These are phyloP conservation scores for Emergomyces orientalis DNA, from an alignment of 2,329 filamentous ascomycete species.

Conservation along the genomic window DNA sequence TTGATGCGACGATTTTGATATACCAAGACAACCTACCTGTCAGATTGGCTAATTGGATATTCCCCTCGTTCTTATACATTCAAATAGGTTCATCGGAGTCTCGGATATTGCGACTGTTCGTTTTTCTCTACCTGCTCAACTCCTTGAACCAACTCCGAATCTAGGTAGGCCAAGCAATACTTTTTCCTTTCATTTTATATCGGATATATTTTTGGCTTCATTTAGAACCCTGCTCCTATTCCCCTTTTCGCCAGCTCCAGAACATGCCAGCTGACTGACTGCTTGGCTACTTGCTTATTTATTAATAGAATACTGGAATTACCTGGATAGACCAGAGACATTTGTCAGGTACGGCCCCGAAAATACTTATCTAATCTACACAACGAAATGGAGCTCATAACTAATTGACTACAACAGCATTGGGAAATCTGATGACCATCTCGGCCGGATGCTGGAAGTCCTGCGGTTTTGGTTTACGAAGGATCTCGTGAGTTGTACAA, in stretches of 20 bases:
- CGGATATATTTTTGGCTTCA: neutral
- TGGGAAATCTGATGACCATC: conserved; percentile 80
- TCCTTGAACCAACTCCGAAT: conserved; percentile 92
- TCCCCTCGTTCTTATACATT: conserved; percentile 9
- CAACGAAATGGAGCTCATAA: neutral
- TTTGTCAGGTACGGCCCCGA: conserved; percentile 53
- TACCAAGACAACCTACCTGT: neutral
- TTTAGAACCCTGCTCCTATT: neutral
- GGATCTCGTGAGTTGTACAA: conserved; percentile 53
- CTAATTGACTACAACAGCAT: conserved; percentile 41
- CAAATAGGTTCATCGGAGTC: conserved; percentile 79
- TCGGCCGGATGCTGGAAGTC: conserved; percentile 91
- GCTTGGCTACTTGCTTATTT: neutral
- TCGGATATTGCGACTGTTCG: conserved; percentile 90
- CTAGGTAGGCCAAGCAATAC: conserved; percentile 45
- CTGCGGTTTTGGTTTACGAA: conserved; percentile 98
- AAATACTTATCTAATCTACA: conserved; percentile 8
- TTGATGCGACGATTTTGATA: neutral
- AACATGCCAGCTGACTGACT: conserved; percentile 3
- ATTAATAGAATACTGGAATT: conserved; percentile 85
- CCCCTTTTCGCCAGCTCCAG: neutral
- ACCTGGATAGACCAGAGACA: conserved; percentile 87
- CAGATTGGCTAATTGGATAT: conserved; percentile 9
- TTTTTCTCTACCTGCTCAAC: conserved; percentile 90
- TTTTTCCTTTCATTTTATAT: neutral